phyloP scores from a whole-genome alignment of 2,329 filamentous ascomycete genomes.

The Seiridium cupressi region DNA sequence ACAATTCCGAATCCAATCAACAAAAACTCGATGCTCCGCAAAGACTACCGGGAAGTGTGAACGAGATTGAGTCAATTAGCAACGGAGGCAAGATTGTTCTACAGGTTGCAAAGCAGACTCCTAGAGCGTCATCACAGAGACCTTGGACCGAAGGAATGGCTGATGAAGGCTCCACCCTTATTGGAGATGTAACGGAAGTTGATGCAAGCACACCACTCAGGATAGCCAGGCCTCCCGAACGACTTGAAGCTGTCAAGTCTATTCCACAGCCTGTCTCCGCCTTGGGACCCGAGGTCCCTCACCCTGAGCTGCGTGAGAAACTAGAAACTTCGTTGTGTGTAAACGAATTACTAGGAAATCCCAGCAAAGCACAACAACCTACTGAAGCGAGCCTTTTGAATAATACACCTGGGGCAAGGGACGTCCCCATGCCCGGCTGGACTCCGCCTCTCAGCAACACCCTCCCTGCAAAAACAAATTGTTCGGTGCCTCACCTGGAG shows the following conservation, averaged over 20 bases:
- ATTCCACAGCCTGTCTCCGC: neutral
- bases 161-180: slow-evolving; percentile 20
- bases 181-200: slow-evolving; percentile 18
- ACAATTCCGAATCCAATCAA: neutral
- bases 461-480: too few species aligned
- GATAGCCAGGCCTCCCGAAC: neutral
- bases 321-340: neutral
- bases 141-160: neutral
- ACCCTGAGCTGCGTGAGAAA: too few species aligned
- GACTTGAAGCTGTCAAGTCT: neutral
- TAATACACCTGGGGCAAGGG: neutral
- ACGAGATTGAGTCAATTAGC: too few species aligned
- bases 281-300: too few species aligned
- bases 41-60: neutral
- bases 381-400: slow-evolving; percentile 1
- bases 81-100: neutral
- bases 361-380: neutral
- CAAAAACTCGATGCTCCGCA: neutral
- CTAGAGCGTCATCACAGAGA: neutral
- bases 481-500: neutral
- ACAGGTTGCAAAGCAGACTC: neutral
- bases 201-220: slow-evolving; percentile 4
- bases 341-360: neutral
- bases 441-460: too few species aligned
- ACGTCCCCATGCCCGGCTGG: too few species aligned